A percentile compares a stretch with the other conserved stretches of the same genome.
Conservation (phyloP, 2,329 filamentous ascomycete genomes). For the Pezicula carpinea region DNA sequence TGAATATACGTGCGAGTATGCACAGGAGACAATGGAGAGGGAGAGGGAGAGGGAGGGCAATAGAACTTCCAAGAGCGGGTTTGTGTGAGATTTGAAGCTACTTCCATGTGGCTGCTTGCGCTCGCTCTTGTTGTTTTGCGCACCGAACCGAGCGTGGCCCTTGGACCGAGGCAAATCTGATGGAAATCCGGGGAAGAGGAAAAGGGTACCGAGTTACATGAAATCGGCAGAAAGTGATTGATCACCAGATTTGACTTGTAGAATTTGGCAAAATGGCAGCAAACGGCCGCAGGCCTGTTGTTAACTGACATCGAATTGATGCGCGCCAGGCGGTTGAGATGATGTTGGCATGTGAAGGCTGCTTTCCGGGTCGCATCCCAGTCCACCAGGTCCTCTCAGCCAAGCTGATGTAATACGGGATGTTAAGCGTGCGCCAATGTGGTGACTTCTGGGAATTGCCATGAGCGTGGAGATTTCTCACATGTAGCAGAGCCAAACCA, state of each 20-base stretch:
- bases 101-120: neutral
- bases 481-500: too few species aligned
- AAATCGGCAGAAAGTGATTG: too few species aligned
- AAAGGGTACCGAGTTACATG: neutral
- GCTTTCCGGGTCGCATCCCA: too few species aligned
- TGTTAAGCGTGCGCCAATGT: too few species aligned
- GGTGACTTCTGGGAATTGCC: too few species aligned
- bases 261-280: neutral
- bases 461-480: too few species aligned
- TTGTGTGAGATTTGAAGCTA: neutral
- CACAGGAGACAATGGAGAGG: neutral
- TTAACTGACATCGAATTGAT: neutral
- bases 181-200: neutral
- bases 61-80: neutral
- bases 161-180: neutral
- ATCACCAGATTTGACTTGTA: neutral
- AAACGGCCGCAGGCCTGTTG: neutral
- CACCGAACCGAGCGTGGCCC: neutral
- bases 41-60: slow-evolving; percentile 2
- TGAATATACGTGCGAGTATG: neutral
- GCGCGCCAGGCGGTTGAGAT: neutral
- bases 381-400: too few species aligned
- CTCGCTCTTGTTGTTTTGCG: neutral
- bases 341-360: neutral
- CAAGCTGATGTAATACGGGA: too few species aligned